phyloP scores from a whole-genome alignment of 2,329 filamentous ascomycete species.

The Talaromyces pinophilus region DNA sequence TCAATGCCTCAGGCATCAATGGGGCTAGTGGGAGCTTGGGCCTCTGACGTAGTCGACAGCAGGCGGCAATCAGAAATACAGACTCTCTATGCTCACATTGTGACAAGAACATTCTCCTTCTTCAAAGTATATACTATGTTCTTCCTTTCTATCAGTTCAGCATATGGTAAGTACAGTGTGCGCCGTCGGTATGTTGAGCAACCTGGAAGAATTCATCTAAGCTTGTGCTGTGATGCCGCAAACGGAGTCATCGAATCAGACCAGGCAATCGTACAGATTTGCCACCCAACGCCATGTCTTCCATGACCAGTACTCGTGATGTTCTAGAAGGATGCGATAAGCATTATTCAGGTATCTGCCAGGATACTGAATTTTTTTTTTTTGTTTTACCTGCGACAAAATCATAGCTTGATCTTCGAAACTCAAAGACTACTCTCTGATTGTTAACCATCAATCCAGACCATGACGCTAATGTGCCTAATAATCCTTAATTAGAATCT shows the following conservation, averaged over 20 bases:
- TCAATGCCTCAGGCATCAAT: not conserved
- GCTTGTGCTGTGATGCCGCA: not conserved
- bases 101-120: too few species aligned
- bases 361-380: not conserved
- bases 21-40: conserved; percentile 21
- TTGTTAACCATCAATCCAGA: not conserved
- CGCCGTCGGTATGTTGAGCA: not conserved
- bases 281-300: conserved; percentile 4
- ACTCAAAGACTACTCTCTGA: not conserved
- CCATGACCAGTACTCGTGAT: not conserved
- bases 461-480: not conserved
- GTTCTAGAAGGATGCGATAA: conserved; percentile 13
- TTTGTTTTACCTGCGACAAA: not conserved
- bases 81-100: not conserved
- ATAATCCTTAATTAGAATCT: not conserved
- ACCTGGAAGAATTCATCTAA: not conserved
- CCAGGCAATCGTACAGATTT: not conserved
- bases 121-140: not conserved
- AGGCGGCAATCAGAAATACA: not conserved
- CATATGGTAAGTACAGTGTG: not conserved
- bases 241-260: conserved; percentile 3
- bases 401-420: not conserved
- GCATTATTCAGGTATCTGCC: not conserved
- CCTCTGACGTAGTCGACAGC: conserved; percentile 20
- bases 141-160: not conserved